These are phyloP conservation scores for Penicillium freii DNA, from an alignment of 2,329 filamentous ascomycete genomes.

Conservation along the genomic window DNA sequence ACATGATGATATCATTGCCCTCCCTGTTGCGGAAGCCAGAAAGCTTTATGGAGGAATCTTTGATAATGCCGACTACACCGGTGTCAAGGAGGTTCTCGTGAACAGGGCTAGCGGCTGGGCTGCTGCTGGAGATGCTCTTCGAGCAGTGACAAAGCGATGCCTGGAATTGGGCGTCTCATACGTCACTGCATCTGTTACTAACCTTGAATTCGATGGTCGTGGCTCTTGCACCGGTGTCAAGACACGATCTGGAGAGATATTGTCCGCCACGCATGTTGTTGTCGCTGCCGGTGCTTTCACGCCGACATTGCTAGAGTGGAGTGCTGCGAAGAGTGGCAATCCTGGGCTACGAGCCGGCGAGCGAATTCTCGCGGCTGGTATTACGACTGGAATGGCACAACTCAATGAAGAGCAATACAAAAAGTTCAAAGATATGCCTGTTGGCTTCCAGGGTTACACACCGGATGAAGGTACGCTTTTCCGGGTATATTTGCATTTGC, in stretches of 20 bases:
- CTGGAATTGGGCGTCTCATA: slow-evolving; percentile 60
- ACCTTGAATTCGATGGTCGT: slow-evolving; percentile 49
- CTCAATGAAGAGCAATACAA: slow-evolving; percentile 40
- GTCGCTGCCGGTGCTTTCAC: slow-evolving; percentile 37
- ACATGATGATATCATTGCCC: slow-evolving; percentile 46
- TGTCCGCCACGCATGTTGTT: slow-evolving; percentile 30
- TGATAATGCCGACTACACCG: slow-evolving; percentile 59
- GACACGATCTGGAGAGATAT: slow-evolving; percentile 22
- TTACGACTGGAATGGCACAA: slow-evolving; percentile 49
- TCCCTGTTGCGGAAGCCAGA: slow-evolving; percentile 55
- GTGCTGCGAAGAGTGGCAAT: slow-evolving; percentile 41
- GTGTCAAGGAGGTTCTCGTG: slow-evolving; percentile 56
- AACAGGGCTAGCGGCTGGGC: slow-evolving; percentile 64
- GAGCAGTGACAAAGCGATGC: slow-evolving; percentile 53
- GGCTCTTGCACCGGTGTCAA: slow-evolving; percentile 40
- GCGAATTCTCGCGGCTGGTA: slow-evolving; percentile 49
- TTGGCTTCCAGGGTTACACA: slow-evolving; percentile 48
- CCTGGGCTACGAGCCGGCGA: slow-evolving; percentile 51
- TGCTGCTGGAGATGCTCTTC: slow-evolving; percentile 59
- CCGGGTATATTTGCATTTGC: not conserved
- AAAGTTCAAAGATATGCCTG: slow-evolving; percentile 44
- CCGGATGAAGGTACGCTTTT: slow-evolving; percentile 30
- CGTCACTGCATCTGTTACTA: slow-evolving; percentile 43
- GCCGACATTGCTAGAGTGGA: slow-evolving; percentile 43
- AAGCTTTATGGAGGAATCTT: slow-evolving; percentile 59